phyloP scores from a whole-genome alignment of 768 basidiomycete genomes.

The Boletus sp. region DNA sequence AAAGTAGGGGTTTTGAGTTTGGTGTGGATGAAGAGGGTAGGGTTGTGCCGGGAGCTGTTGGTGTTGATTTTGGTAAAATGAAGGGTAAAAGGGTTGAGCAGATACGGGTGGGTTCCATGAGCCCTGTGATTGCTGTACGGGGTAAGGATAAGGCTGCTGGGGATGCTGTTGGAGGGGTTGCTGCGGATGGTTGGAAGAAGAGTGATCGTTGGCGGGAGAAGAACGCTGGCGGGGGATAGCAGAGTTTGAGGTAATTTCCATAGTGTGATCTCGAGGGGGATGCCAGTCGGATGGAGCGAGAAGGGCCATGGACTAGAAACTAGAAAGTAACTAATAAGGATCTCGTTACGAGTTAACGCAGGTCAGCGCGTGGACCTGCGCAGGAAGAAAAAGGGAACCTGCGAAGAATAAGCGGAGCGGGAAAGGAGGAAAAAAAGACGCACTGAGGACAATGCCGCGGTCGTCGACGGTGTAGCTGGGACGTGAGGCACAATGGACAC shows the following conservation, averaged over 20 bases:
- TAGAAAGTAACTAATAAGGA: background rate
- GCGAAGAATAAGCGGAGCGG: background rate
- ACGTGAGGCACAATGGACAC: no score
- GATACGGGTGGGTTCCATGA: conserved; percentile 67
- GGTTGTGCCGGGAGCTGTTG: conserved; percentile 51
- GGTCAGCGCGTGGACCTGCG: no score
- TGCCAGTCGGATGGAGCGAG: conserved; percentile 78
- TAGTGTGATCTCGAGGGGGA: conserved; percentile 58
- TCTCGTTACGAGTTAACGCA: no score
- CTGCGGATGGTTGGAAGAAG: conserved; percentile 31
- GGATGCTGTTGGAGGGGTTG: conserved; percentile 24
- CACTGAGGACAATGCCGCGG: background rate
- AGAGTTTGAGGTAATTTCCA: conserved; percentile 52
- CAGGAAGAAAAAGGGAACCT: background rate
- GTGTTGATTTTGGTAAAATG: conserved; percentile 71
- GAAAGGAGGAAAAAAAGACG: background rate
- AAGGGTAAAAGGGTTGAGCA: conserved; percentile 73
- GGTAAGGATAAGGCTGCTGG: conserved; percentile 57
- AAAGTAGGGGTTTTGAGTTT: conserved; percentile 59
- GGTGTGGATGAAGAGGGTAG: conserved; percentile 44
- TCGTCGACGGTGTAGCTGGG: no score
- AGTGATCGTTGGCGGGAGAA: conserved; percentile 56
- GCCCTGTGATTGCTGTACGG: conserved; percentile 67
- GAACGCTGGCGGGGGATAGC: conserved; percentile 56
- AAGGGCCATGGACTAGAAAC: conserved; percentile 62